Conservation (phyloP, 2,329 filamentous ascomycete species). For the Colletotrichum aenigma region DNA sequence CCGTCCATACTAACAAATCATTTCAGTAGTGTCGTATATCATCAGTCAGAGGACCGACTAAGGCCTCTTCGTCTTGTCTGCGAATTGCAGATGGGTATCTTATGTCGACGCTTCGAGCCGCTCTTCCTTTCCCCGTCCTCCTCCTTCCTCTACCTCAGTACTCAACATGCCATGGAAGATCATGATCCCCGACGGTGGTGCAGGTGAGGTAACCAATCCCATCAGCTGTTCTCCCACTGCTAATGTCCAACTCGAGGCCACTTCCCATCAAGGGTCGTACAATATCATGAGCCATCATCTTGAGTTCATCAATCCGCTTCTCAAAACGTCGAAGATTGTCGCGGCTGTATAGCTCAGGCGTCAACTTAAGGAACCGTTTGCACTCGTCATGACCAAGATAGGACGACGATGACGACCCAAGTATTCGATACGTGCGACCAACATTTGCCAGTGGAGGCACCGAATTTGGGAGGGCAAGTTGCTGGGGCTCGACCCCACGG, state of each 20-base stretch:
- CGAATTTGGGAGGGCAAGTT: slow-evolving; percentile 38
- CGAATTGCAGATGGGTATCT: not conserved
- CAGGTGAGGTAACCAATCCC: slow-evolving; percentile 56
- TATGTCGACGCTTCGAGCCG: not conserved
- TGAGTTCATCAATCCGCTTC: slow-evolving; percentile 86
- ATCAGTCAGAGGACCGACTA: not conserved
- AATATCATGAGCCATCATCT: slow-evolving; percentile 78
- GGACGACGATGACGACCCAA: slow-evolving; percentile 67
- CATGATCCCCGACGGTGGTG: slow-evolving; percentile 50
- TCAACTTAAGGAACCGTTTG: slow-evolving; percentile 86
- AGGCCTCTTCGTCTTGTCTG: not conserved
- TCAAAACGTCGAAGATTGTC: slow-evolving; percentile 90
- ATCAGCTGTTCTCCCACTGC: slow-evolving; percentile 44
- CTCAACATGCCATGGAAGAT: slow-evolving; percentile 54
- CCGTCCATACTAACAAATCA: not conserved
- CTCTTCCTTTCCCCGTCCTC: not conserved
- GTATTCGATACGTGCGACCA: slow-evolving; percentile 77
- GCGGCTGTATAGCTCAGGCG: slow-evolving; percentile 80
- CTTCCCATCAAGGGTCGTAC: slow-evolving; percentile 88
- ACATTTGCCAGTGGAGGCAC: slow-evolving; percentile 59
- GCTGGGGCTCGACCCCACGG: slow-evolving; percentile 31
- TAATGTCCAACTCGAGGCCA: slow-evolving; percentile 79
- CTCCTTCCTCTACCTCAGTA: slow-evolving; percentile 21
- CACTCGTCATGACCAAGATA: slow-evolving; percentile 88
- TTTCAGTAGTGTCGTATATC: slow-evolving; percentile 5